Percentiles rank a stretch among this genome's conserved stretches.
phyloP scores from a whole-genome alignment of 345 rosid species.

The Gossypioides kirkii region DNA sequence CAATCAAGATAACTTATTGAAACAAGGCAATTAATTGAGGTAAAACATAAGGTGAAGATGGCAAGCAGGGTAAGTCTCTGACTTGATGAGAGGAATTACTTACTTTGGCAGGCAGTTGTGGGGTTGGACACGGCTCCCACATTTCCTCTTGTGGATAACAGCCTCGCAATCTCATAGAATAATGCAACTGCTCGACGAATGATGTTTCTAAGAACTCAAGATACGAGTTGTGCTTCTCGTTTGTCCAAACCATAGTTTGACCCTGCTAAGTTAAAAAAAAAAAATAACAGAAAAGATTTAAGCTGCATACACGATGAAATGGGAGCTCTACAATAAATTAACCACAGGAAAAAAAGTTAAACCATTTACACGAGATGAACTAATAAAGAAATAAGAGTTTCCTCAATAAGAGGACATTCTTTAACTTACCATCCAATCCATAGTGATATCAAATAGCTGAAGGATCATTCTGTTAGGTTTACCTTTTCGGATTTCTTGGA shows the following conservation, averaged over 20 bases:
- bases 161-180: constrained; percentile 25
- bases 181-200: constrained; percentile 55
- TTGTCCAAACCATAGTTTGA: constrained; percentile 49
- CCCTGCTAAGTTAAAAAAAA: constrained; percentile 33
- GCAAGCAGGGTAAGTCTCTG: constrained; percentile 15
- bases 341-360: not conserved
- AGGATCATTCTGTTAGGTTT: not conserved
- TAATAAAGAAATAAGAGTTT: not conserved
- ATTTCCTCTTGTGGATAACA: constrained; percentile 15
- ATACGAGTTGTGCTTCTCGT: constrained; percentile 64
- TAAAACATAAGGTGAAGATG: not conserved
- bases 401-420: not conserved
- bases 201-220: constrained; percentile 58
- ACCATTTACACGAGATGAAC: not conserved
- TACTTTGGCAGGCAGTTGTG: constrained; percentile 18
- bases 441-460: not conserved
- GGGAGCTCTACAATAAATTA: not conserved
- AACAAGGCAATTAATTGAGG: not conserved
- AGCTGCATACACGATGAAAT: not conserved
- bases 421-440: constrained; percentile 4
- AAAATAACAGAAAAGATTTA: constrained; percentile 2
- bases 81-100: constrained; percentile 40
- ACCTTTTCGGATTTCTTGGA: not conserved
- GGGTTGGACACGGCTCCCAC: constrained; percentile 22
- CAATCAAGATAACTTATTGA: not conserved